A percentile compares a stretch with the other conserved stretches of the same genome.
Evolutionary conservation across 2,329 filamentous ascomycete species (phyloP).

Genomic region (Gnomoniopsis smithogilvyi): DNA sequence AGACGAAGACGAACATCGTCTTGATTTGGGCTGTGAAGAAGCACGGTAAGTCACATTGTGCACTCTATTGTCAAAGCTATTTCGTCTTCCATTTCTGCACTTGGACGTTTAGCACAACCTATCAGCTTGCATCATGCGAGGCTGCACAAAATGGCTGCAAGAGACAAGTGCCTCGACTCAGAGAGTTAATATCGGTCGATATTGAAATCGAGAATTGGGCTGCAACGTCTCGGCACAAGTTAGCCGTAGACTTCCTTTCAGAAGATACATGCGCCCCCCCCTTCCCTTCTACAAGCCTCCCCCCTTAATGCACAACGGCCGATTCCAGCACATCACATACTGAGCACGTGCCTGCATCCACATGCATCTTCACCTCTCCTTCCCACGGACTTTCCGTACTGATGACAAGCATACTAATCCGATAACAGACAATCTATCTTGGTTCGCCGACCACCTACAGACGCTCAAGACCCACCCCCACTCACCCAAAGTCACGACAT

Average conservation of each 20-base stretch:
- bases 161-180: background rate
- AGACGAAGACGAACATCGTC: slow-evolving; percentile 36
- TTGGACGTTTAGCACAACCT: background rate
- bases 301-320: background rate
- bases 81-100: background rate
- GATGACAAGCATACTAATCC: background rate
- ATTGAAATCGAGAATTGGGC: background rate
- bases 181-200: background rate
- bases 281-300: background rate
- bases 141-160: background rate
- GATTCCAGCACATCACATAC: background rate
- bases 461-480: slow-evolving; percentile 35
- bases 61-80: too few species aligned
- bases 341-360: background rate
- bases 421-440: slow-evolving; percentile 30
- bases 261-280: background rate
- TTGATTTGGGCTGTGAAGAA: slow-evolving; percentile 48
- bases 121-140: background rate
- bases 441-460: slow-evolving; percentile 38
- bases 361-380: background rate
- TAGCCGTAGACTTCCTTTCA: background rate
- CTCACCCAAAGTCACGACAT: slow-evolving; percentile 34
- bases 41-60: slow-evolving; percentile 34
- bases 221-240: background rate
- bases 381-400: background rate